Conservation (phyloP, 2,329 filamentous ascomycete species). For the Cladophialophora yegresii region DNA sequence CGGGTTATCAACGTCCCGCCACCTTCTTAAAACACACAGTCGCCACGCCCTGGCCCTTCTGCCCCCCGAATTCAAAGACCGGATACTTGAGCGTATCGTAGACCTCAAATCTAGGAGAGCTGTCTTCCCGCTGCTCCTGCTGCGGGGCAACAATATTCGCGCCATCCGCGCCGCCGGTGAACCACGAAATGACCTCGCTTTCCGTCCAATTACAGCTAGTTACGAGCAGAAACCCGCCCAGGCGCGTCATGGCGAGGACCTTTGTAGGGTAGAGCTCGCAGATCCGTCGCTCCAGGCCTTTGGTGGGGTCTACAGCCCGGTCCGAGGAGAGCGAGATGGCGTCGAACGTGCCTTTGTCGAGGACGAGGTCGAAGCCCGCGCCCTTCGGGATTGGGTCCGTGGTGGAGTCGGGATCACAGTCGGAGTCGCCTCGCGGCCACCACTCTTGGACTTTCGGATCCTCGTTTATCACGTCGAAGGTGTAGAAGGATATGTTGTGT, state of each 20-base stretch:
- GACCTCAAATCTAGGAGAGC: slow-evolving; percentile 53
- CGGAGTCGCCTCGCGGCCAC: slow-evolving; percentile 42
- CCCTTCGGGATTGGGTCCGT: slow-evolving; percentile 12
- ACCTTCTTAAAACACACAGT: slow-evolving; percentile 74
- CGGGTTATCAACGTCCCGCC: neutral
- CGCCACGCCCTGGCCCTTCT: slow-evolving; percentile 84
- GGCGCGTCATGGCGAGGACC: slow-evolving; percentile 68
- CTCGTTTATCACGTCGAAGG: slow-evolving; percentile 41
- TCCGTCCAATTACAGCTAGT: slow-evolving; percentile 99
- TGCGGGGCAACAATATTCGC: slow-evolving; percentile 1
- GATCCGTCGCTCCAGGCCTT: slow-evolving; percentile 51
- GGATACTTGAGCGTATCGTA: slow-evolving; percentile 75
- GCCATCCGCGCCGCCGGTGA: slow-evolving; percentile 55
- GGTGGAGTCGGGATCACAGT: neutral
- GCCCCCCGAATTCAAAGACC: slow-evolving; percentile 84
- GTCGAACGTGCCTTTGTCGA: slow-evolving; percentile 99
- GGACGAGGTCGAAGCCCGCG: slow-evolving; percentile 78
- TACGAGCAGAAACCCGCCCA: slow-evolving; percentile 73
- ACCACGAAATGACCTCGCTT: slow-evolving; percentile 78
- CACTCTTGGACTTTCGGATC: slow-evolving; percentile 38
- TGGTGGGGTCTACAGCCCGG: slow-evolving; percentile 37
- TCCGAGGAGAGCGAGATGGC: slow-evolving; percentile 71
- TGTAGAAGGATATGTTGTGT: slow-evolving; percentile 60
- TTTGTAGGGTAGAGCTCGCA: slow-evolving; percentile 74
- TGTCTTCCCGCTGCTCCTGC: too few relatives aligned